Evolutionary conservation across 306 rosid genomes (phyloP).

Genomic region (Corylus americana): DNA sequence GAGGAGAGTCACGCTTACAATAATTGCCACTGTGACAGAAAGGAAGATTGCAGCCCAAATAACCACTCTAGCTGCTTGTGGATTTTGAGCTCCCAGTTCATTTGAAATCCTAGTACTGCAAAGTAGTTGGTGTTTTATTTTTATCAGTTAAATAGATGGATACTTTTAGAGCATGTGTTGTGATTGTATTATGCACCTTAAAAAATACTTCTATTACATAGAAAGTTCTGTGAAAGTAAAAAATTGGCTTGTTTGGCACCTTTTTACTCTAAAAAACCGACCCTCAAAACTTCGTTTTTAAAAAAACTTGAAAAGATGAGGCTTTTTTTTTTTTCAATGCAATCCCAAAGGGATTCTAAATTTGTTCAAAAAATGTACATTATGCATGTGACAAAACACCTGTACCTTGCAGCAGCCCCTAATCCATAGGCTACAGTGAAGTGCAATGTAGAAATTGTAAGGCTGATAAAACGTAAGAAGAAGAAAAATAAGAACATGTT

Average conservation of each 20-base stretch:
- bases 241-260: too few relatives aligned
- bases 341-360: too few relatives aligned
- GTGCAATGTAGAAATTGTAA: slow-evolving; percentile 61
- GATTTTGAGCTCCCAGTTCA: slow-evolving; percentile 52
- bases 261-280: too few relatives aligned
- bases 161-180: too few relatives aligned
- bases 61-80: slow-evolving; percentile 29
- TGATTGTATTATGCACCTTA: too few relatives aligned
- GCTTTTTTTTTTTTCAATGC: too few relatives aligned
- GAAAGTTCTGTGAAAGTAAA: too few relatives aligned
- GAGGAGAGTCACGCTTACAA: slow-evolving; percentile 24
- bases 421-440: slow-evolving; percentile 61
- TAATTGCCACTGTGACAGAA: slow-evolving; percentile 31
- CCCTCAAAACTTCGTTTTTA: too few relatives aligned
- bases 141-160: not conserved
- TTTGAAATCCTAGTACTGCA: slow-evolving; percentile 45
- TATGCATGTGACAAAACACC: not conserved
- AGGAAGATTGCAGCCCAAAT: slow-evolving; percentile 25
- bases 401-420: slow-evolving; percentile 65
- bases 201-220: too few relatives aligned
- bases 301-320: too few relatives aligned
- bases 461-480: slow-evolving; percentile 32
- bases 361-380: not conserved
- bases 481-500: not conserved
- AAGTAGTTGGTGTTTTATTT: slow-evolving; percentile 15